These are phyloP conservation scores for Phialophora verrucosa DNA, from an alignment of 2,329 filamentous ascomycete species.

Conservation along the genomic window DNA sequence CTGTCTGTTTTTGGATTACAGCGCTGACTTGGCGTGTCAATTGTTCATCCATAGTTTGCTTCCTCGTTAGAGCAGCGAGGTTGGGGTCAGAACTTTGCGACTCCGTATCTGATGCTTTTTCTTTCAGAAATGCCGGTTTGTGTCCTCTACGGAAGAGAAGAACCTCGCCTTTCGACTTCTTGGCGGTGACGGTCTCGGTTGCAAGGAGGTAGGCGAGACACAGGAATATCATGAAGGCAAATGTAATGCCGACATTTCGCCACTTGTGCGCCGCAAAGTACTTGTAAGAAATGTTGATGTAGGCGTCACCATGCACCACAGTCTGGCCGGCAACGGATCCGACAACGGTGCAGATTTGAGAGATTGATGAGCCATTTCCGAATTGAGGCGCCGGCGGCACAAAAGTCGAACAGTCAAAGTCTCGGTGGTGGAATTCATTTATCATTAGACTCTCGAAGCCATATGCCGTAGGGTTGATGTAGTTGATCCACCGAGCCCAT, in stretches of 20 bases:
- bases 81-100: constrained; percentile 19
- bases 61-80: constrained; percentile 24
- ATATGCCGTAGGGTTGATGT: constrained; percentile 69
- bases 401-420: constrained; percentile 61
- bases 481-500: constrained; percentile 73
- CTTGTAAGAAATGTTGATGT: constrained; percentile 60
- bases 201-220: constrained; percentile 65
- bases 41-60: constrained; percentile 25
- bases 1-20: constrained; percentile 63
- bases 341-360: constrained; percentile 69
- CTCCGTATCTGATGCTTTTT: constrained; percentile 20
- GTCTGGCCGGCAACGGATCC: constrained; percentile 61
- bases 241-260: constrained; percentile 73
- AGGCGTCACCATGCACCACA: constrained; percentile 64
- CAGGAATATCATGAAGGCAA: constrained; percentile 69
- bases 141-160: constrained; percentile 74
- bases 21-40: constrained; percentile 26
- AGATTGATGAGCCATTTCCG: constrained; percentile 64
- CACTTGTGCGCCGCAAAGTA: constrained; percentile 68
- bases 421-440: constrained; percentile 63
- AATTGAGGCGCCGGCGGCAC: constrained; percentile 56
- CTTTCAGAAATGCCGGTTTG: constrained; percentile 54
- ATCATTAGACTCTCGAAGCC: constrained; percentile 66
- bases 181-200: constrained; percentile 67
- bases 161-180: constrained; percentile 78